A percentile compares a stretch with the other conserved stretches of the same genome.
phyloP scores from a whole-genome alignment of 169 alveolate genomes.

The Cryptosporidium felis region DNA sequence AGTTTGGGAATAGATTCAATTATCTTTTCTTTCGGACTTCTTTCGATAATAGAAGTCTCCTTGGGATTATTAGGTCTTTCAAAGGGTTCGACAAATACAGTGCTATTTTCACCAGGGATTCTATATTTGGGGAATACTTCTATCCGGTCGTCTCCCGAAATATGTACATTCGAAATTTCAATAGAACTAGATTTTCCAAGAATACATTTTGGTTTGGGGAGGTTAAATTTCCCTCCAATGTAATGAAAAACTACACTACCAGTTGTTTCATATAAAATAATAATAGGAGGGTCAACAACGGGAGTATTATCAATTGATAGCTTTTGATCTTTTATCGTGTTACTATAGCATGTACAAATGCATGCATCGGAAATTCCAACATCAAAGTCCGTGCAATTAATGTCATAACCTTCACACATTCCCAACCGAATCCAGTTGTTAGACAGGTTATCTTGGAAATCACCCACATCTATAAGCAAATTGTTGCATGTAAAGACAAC shows the following conservation, averaged over 20 bases:
- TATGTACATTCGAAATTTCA: no score
- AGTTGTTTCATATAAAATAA: slow-evolving; percentile 27
- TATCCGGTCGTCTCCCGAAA: no score
- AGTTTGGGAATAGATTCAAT: no score
- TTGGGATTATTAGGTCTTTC: no score
- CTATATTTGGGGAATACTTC: no score
- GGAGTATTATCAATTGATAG: slow-evolving; percentile 3
- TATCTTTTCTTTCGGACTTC: no score
- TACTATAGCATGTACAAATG: neutral
- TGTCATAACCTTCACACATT: slow-evolving; percentile 68
- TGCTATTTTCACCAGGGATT: no score
- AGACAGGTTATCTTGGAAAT: neutral
- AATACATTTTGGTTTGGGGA: neutral
- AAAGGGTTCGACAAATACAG: no score
- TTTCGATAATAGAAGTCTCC: no score
- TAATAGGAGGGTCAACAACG: slow-evolving; percentile 18
- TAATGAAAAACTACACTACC: slow-evolving; percentile 39
- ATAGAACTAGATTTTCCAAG: no score
- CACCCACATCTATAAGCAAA: neutral
- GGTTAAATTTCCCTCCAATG: slow-evolving; percentile 20
- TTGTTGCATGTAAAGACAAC: slow-evolving; percentile 24
- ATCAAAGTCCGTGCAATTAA: slow-evolving; percentile 44
- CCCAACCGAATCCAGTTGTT: slow-evolving; percentile 40
- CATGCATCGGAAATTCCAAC: slow-evolving; percentile 35
- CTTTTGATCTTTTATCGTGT: slow-evolving; percentile 49